Evolutionary conservation across 1,284 basidiomycete genomes (phyloP), one percentile per base, ranked within the genome.

Genomic region (Irpex rosettiformis): DNA sequence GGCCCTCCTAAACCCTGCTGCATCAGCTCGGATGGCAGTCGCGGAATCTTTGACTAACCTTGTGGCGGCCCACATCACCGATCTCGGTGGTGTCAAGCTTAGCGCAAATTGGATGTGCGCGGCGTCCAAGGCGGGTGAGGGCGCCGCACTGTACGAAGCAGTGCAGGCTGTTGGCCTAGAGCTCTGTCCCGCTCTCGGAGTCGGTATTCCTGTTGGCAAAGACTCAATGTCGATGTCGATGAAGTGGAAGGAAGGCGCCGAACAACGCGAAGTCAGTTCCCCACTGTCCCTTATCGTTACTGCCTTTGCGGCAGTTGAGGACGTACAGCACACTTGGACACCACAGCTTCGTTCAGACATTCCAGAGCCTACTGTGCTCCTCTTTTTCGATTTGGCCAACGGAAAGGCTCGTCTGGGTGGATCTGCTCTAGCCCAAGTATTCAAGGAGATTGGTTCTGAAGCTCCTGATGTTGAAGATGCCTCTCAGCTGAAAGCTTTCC

Each of bases 31-130:
- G 43, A 96, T 99, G 90, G 96, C 96, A 24, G 89, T 99, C 40
- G 96, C 86, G 16, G 97, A 99, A 73, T 84, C 96, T 2, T 81
- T 99, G 55, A 95, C 91, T 63, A 99, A 99, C 73, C 81, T 99
- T 57, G 86, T 84, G 0, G 96, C 97, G 8, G 87, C 96, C 2
- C 83, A 84, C 54, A 77, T 96, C 56, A 84, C 84, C 10, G 81
- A 84, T 43, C 77, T 98, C 13, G 79, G 81, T 3, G 79, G 82
- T 58, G 86, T 98, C 70, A 99, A 99, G 77, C 82, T 99, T 18
- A 95, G 93, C 64, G 96, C 96, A 56, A 99, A 99, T 75, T 99
- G 97, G 97, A 99, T 99, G 97, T 95, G 93, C 62, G 94, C 96
- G 1, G 94, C 96, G 1, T 88, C 86, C 13, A 91, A 95, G 72